Conservation (phyloP, 495 filamentous ascomycete genomes). For the Beverwykella pulmonaria region DNA sequence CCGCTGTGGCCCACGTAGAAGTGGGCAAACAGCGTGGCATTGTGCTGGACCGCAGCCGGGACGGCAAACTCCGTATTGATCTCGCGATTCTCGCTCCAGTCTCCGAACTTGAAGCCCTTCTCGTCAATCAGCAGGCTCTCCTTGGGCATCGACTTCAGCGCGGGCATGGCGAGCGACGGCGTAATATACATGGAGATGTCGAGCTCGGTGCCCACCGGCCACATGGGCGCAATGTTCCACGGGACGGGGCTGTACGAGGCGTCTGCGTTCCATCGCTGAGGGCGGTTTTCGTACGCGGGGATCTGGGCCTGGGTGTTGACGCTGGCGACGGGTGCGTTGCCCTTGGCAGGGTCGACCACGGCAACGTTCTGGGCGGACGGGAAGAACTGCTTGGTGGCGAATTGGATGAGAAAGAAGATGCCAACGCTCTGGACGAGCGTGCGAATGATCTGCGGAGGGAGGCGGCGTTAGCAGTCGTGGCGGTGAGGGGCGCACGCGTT, state of each 20-base stretch:
- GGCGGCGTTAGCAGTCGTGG: slow-evolving; percentile 5
- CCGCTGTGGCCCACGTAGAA: slow-evolving; percentile 83
- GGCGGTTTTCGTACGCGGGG: slow-evolving; percentile 68
- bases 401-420: slow-evolving; percentile 71
- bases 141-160: slow-evolving; percentile 61
- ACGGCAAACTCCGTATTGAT: slow-evolving; percentile 77
- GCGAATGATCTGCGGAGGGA: slow-evolving; percentile 50
- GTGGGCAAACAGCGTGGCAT: slow-evolving; percentile 92
- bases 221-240: slow-evolving; percentile 80
- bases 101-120: slow-evolving; percentile 76
- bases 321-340: slow-evolving; percentile 15
- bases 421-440: slow-evolving; percentile 65
- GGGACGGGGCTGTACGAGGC: slow-evolving; percentile 73
- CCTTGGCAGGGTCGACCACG: slow-evolving; percentile 17
- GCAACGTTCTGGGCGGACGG: slow-evolving; percentile 44
- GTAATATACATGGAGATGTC: slow-evolving; percentile 87
- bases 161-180: slow-evolving; percentile 67
- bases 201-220: slow-evolving; percentile 73
- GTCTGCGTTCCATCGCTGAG: slow-evolving; percentile 59
- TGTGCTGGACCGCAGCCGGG: slow-evolving; percentile 80
- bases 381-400: slow-evolving; percentile 61
- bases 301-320: slow-evolving; percentile 53
- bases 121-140: slow-evolving; percentile 72
- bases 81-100: slow-evolving; percentile 76
- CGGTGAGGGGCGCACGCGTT: neutral